Conservation (phyloP, 2,329 filamentous ascomycete genomes). For the Magnaporthiopsis poae region DNA sequence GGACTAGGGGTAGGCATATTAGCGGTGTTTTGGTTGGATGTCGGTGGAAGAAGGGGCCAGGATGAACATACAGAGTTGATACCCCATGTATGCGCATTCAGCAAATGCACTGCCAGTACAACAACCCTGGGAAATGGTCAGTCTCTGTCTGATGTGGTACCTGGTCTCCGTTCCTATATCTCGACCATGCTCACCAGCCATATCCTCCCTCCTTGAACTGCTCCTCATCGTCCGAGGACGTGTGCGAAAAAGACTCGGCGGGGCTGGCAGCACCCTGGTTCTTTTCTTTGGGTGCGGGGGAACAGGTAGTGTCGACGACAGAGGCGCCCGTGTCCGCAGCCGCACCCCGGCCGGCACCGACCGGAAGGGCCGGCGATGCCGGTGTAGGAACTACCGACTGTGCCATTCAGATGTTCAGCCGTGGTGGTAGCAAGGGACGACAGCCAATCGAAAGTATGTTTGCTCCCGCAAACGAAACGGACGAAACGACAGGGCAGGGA, state of each 20-base stretch:
- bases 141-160: not conserved
- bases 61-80: slow-evolving; percentile 48
- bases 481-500: not conserved
- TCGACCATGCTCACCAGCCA: slow-evolving; percentile 37
- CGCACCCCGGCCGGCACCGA: not conserved
- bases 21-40: not conserved
- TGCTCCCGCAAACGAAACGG: not conserved
- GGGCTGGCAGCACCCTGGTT: not conserved
- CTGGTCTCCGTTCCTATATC: not conserved
- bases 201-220: slow-evolving; percentile 47
- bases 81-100: slow-evolving; percentile 67
- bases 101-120: slow-evolving; percentile 41
- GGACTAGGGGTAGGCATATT: slow-evolving; percentile 21
- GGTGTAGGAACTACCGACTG: not conserved
- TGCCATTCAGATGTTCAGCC: not conserved
- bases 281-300: not conserved
- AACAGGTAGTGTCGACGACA: not conserved
- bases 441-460: not conserved
- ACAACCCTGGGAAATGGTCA: slow-evolving; percentile 33
- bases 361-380: not conserved
- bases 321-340: not conserved
- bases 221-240: slow-evolving; percentile 8
- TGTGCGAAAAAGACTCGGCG: not conserved
- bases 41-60: not conserved
- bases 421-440: not conserved